Conservation (phyloP, 2,329 filamentous ascomycete genomes). For the Penicillium sumatraense region DNA sequence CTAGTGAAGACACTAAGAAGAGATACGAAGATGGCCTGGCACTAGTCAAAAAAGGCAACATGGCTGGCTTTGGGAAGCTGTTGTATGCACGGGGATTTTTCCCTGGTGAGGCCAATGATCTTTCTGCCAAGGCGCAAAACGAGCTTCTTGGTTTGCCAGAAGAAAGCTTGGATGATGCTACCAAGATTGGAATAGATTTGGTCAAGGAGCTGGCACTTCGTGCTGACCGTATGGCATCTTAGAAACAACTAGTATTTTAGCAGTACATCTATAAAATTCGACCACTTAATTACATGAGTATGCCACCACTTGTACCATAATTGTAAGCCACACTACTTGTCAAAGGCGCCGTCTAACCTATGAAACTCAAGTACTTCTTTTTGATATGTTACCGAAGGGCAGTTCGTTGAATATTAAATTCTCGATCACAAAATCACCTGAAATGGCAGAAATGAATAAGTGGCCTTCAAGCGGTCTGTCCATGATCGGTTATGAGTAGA, state of each 20-base stretch:
- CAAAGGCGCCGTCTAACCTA: too few species aligned
- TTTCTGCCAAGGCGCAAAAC: slow-evolving; percentile 56
- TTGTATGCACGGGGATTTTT: slow-evolving; percentile 63
- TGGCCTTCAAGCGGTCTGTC: too few species aligned
- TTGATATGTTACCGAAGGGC: too few species aligned
- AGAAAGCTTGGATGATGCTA: slow-evolving; percentile 64
- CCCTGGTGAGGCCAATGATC: slow-evolving; percentile 45
- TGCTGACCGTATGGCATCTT: slow-evolving; percentile 32
- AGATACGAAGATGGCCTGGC: slow-evolving; percentile 56
- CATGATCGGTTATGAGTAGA: too few species aligned
- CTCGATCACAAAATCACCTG: too few species aligned
- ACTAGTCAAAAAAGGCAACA: slow-evolving; percentile 50
- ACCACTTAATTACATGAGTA: too few species aligned
- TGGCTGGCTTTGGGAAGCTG: slow-evolving; percentile 51
- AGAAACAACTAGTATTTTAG: neutral
- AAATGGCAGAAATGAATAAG: too few species aligned
- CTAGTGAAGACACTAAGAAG: slow-evolving; percentile 50
- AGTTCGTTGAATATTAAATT: too few species aligned
- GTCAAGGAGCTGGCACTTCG: slow-evolving; percentile 37
- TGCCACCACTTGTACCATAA: too few species aligned
- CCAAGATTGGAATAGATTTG: slow-evolving; percentile 54
- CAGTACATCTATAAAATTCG: too few species aligned
- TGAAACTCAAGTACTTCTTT: too few species aligned
- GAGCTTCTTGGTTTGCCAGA: slow-evolving; percentile 60
- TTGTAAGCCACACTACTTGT: too few species aligned